These are phyloP conservation scores for Lepidium aucheri DNA, from an alignment of 345 rosid species.

Conservation along the genomic window DNA sequence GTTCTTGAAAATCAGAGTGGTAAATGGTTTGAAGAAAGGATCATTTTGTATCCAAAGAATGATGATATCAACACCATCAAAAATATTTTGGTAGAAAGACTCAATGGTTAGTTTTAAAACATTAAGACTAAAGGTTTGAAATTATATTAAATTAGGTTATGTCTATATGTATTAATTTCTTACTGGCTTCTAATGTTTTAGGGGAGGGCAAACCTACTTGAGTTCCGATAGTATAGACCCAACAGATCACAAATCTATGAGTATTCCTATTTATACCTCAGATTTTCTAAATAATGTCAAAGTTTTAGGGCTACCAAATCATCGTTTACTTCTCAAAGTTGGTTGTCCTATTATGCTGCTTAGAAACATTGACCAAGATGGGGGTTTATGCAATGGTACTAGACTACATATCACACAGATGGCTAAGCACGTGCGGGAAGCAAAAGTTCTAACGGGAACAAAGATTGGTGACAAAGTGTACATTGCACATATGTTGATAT, in stretches of 20 bases:
- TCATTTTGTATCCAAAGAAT: neutral
- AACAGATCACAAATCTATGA: neutral
- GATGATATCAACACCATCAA: neutral
- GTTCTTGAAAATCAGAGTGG: neutral
- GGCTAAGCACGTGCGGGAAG: too few relatives aligned
- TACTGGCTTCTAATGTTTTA: neutral
- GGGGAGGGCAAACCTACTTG: neutral
- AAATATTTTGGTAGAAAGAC: too few relatives aligned
- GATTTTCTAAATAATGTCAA: neutral
- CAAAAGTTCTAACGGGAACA: too few relatives aligned
- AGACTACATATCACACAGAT: too few relatives aligned
- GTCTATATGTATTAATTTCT: neutral
- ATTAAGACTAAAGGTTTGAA: too few relatives aligned
- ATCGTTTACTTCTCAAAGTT: neutral
- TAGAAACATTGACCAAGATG: too few relatives aligned
- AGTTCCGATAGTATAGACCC: neutral
- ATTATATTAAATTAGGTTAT: too few relatives aligned
- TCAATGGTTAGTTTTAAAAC: too few relatives aligned
- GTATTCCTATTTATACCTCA: neutral
- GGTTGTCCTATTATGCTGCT: neutral
- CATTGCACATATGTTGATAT: too few relatives aligned
- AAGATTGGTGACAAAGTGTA: too few relatives aligned
- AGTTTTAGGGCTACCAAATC: neutral
- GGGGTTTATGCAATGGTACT: too few relatives aligned
- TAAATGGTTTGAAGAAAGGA: neutral